Evolutionary conservation across 495 filamentous ascomycete genomes (phyloP).

Genomic region (Ascobolus immersus): DNA sequence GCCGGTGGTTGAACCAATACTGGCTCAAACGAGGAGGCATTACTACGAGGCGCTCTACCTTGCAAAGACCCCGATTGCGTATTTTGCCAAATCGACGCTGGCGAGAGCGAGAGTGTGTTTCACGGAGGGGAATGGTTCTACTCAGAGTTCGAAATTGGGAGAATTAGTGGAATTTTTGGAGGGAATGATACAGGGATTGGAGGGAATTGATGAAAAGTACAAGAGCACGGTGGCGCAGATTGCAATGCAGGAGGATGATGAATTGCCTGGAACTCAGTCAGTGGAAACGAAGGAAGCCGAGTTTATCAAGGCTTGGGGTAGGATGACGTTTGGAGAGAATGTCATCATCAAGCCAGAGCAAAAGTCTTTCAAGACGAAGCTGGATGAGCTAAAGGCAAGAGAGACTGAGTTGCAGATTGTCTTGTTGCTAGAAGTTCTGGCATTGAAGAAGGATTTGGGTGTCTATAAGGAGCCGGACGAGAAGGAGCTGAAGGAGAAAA

Average conservation of each 20-base stretch:
- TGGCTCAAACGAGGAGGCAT: constrained; percentile 43
- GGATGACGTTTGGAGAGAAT: constrained; percentile 15
- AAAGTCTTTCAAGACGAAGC: constrained; percentile 11
- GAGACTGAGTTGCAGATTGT: constrained; percentile 73
- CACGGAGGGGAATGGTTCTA: constrained; percentile 16
- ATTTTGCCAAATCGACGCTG: constrained; percentile 88
- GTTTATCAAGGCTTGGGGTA: constrained; percentile 65
- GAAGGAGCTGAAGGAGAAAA: constrained; percentile 18
- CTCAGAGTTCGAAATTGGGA: constrained; percentile 3
- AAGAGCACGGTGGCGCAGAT: constrained; percentile 44
- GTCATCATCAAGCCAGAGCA: constrained; percentile 10
- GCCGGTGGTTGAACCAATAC: too few relatives aligned
- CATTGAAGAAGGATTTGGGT: constrained; percentile 32
- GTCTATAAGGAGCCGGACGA: constrained; percentile 18
- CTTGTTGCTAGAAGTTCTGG: constrained; percentile 64
- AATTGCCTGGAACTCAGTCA: constrained; percentile 21
- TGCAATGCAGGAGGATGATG: constrained; percentile 35
- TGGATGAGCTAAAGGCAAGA: constrained; percentile 17
- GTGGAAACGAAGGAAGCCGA: constrained; percentile 29
- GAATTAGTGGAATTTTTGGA: constrained; percentile 44
- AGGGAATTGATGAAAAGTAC: constrained; percentile 72
- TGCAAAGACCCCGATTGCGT: constrained; percentile 79
- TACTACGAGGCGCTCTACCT: constrained; percentile 78
- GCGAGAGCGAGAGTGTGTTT: constrained; percentile 65
- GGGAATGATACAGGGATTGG: constrained; percentile 41